A percentile compares a stretch with the other conserved stretches of the same genome.
These are phyloP conservation scores for Ganoderma multipileum DNA, from an alignment of 1,284 basidiomycete species.

Conservation along the genomic window DNA sequence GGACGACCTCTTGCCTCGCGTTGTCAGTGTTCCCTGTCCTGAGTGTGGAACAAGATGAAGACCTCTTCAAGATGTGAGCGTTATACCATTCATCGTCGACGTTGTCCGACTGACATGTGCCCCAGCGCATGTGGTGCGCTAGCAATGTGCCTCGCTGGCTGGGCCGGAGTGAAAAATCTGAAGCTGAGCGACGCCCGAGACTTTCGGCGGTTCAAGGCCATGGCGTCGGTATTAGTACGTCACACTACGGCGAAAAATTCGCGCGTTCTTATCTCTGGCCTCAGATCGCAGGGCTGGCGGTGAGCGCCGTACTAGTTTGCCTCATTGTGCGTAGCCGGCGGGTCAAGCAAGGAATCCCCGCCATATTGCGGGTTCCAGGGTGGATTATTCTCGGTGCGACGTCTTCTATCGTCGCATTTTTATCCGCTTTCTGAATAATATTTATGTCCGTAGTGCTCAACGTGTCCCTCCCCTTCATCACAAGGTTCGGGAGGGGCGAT, in stretches of 20 bases:
- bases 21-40: conserved; percentile 74
- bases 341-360: conserved; percentile 20
- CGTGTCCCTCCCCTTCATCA: conserved; percentile 55
- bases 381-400: conserved; percentile 75
- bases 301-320: conserved; percentile 19
- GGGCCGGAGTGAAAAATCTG: conserved; percentile 2
- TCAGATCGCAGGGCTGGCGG: conserved; percentile 20
- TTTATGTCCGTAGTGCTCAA: conserved; percentile 38
- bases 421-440: background rate
- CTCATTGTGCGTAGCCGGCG: conserved; percentile 23
- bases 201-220: conserved; percentile 9
- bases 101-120: background rate
- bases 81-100: background rate
- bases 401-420: conserved; percentile 29
- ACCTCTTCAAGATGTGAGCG: conserved; percentile 62
- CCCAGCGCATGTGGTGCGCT: conserved; percentile 13
- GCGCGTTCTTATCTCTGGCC: no score
- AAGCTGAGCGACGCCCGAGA: conserved; percentile 7
- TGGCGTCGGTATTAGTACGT: conserved; percentile 1
- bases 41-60: conserved; percentile 79
- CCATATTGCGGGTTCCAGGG: conserved; percentile 42
- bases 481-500: conserved; percentile 40
- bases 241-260: no score
- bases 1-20: conserved; percentile 63
- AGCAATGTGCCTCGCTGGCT: conserved; percentile 18